A percentile compares a stretch with the other conserved stretches of the same genome.
Evolutionary conservation across 495 filamentous ascomycete species (phyloP).

Genomic region (Geoglossum glabrum): DNA sequence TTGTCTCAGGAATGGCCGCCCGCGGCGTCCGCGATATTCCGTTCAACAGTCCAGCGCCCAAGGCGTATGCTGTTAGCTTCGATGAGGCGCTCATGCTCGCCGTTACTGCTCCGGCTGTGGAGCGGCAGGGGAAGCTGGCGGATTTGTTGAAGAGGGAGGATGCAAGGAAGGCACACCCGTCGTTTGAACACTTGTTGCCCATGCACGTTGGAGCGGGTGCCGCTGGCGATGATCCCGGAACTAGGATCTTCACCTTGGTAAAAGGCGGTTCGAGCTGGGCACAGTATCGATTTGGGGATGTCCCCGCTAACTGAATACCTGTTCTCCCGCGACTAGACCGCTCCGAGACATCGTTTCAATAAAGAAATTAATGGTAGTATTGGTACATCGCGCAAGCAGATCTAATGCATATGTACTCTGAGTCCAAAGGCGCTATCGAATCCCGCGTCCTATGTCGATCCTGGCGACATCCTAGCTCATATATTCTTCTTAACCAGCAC

Average conservation of each 20-base stretch:
- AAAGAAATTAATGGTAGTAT: neutral
- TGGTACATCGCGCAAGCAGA: neutral
- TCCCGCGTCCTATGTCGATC: neutral
- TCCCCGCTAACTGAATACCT: slow-evolving; percentile 13
- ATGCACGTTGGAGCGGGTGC: slow-evolving; percentile 57
- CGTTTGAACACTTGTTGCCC: slow-evolving; percentile 63
- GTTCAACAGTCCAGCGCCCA: slow-evolving; percentile 19
- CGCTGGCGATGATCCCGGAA: slow-evolving; percentile 38
- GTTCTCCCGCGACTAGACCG: neutral
- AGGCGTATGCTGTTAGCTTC: slow-evolving; percentile 55
- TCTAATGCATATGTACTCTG: neutral
- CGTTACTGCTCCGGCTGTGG: slow-evolving; percentile 27
- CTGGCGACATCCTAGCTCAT: neutral
- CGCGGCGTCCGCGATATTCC: slow-evolving; percentile 60
- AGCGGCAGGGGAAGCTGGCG: slow-evolving; percentile 39
- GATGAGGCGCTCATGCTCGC: slow-evolving; percentile 62
- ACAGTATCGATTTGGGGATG: slow-evolving; percentile 52
- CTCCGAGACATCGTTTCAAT: neutral
- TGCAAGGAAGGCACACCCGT: slow-evolving; percentile 59
- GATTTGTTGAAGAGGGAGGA: slow-evolving; percentile 39
- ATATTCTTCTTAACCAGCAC: slow-evolving; percentile 46
- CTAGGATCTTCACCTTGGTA: slow-evolving; percentile 40
- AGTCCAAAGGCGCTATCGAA: neutral
- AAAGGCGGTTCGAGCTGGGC: slow-evolving; percentile 57
- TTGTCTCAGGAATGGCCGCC: slow-evolving; percentile 71